Percentiles rank a stretch among this genome's conserved stretches.
These are phyloP conservation scores for Solanum rostratum DNA, from an alignment of 257 asterid species.

Conservation along the genomic window DNA sequence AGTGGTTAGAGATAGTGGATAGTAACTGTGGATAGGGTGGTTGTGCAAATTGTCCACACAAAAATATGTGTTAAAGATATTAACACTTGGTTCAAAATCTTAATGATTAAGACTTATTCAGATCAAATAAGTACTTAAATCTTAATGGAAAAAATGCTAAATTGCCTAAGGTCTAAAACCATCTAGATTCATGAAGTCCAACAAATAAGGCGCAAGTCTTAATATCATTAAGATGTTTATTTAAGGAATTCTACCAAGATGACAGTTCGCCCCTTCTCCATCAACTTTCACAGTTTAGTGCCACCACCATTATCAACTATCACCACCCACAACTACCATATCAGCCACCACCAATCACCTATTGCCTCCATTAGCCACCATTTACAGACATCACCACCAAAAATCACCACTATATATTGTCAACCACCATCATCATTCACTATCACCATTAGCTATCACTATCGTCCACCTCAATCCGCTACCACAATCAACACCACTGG, in stretches of 20 bases:
- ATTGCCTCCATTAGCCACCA: neutral
- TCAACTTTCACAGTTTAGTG: neutral
- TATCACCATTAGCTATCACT: neutral
- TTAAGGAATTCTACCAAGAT: neutral
- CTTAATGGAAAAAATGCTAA: too few relatives aligned
- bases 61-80: too few relatives aligned
- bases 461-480: neutral
- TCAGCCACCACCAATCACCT: neutral
- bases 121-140: too few relatives aligned
- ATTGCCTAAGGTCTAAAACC: too few relatives aligned
- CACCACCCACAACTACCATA: neutral
- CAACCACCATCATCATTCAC: neutral
- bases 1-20: too few relatives aligned
- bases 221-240: neutral
- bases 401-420: neutral
- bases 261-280: neutral
- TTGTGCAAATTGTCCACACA: too few relatives aligned
- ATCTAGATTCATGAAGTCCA: too few relatives aligned
- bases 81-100: too few relatives aligned
- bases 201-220: neutral
- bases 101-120: too few relatives aligned
- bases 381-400: neutral
- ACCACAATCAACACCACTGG: neutral
- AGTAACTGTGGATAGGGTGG: too few relatives aligned
- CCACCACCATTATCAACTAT: neutral